These are phyloP conservation scores for Suhomyces anneliseae DNA, from an alignment of 1,139 yeast species.

Conservation along the genomic window DNA sequence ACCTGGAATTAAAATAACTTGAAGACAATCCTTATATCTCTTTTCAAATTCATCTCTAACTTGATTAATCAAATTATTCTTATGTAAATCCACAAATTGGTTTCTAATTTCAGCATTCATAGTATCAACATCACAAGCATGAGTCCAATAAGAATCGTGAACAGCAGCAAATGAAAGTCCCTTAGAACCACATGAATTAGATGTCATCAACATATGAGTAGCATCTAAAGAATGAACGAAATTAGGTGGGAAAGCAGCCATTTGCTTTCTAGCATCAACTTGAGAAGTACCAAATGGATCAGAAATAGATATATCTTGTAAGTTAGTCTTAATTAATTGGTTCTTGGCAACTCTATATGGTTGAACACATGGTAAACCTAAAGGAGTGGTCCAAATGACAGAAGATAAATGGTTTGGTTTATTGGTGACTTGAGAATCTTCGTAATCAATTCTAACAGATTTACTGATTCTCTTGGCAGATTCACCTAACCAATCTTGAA, in stretches of 20 bases:
- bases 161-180: constrained; percentile 89
- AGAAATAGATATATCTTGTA: constrained; percentile 78
- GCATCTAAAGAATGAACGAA: constrained; percentile 95
- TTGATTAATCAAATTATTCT: constrained; percentile 65
- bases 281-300: constrained; percentile 84
- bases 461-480: constrained; percentile 80
- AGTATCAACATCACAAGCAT: constrained; percentile 75
- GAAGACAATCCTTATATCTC: constrained; percentile 73
- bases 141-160: constrained; percentile 99
- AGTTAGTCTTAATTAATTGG: constrained; percentile 68
- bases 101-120: constrained; percentile 78
- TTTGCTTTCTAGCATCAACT: constrained; percentile 87
- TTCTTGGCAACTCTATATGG: constrained; percentile 78
- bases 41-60: constrained; percentile 77
- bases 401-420: constrained; percentile 74
- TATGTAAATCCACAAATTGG: constrained; percentile 77
- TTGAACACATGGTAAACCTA: constrained; percentile 92
- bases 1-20: constrained; percentile 55
- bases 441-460: constrained; percentile 67
- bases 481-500: constrained; percentile 95
- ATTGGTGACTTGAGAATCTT: constrained; percentile 25
- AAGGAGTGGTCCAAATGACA: constrained; percentile 96
- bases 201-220: constrained; percentile 92
- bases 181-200: constrained; percentile 68
- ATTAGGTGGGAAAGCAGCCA: constrained; percentile 94